phyloP scores from a whole-genome alignment of 306 rosid species.

The Prunus dulcis region DNA sequence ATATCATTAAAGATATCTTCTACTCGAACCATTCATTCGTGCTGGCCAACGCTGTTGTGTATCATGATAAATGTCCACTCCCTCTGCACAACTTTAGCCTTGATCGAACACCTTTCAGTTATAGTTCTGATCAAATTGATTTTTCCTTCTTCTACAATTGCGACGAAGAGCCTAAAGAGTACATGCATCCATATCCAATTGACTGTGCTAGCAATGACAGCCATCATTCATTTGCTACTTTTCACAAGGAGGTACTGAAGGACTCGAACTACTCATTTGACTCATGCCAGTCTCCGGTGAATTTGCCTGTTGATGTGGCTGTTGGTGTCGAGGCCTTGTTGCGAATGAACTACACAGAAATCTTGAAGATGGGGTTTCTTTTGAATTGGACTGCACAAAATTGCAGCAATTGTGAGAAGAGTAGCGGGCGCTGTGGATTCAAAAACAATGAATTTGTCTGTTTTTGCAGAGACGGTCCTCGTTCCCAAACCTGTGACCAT shows the following conservation, averaged over 20 bases:
- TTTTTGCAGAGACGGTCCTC: conserved; percentile 52
- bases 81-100: conserved; percentile 48
- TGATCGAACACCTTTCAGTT: conserved; percentile 41
- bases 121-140: conserved; percentile 25
- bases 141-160: conserved; percentile 65
- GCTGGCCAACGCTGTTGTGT: conserved; percentile 25
- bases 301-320: conserved; percentile 35
- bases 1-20: conserved; percentile 43
- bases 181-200: conserved; percentile 28
- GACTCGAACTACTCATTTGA: conserved; percentile 20
- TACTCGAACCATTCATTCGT: conserved; percentile 44
- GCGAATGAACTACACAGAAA: conserved; percentile 41
- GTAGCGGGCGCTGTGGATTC: conserved; percentile 67
- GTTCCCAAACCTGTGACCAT: conserved; percentile 37
- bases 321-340: conserved; percentile 18
- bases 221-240: conserved; percentile 51
- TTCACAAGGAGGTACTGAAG: conserved; percentile 43
- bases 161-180: conserved; percentile 32
- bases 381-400: conserved; percentile 55
- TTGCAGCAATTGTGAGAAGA: conserved; percentile 47
- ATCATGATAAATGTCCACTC: conserved; percentile 42
- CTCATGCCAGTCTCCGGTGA: conserved; percentile 39
- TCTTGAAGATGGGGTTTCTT: conserved; percentile 62
- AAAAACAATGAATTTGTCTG: conserved; percentile 36
- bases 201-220: conserved; percentile 44